These are phyloP conservation scores for Botrytis cinerea DNA, from an alignment of 2,329 filamentous ascomycete genomes.

Conservation along the genomic window DNA sequence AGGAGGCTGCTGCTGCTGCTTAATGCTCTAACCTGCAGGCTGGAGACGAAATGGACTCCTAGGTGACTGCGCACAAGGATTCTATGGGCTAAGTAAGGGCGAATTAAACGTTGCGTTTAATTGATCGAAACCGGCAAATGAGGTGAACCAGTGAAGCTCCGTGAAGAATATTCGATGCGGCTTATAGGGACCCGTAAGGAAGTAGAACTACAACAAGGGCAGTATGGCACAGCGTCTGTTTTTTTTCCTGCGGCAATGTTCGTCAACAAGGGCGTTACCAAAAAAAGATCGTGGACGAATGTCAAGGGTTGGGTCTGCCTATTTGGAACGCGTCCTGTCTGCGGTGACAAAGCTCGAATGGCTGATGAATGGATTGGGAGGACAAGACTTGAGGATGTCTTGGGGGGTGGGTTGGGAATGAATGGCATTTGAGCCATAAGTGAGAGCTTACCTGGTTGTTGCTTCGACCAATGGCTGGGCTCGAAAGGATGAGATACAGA, in stretches of 20 bases:
- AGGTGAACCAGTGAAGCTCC: constrained; percentile 21
- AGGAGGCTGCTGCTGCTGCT: constrained; percentile 27
- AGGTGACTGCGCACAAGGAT: constrained; percentile 26
- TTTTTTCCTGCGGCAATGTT: constrained; percentile 24
- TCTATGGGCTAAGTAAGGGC: constrained; percentile 23
- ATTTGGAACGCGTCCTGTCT: constrained; percentile 22
- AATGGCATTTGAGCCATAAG: neutral
- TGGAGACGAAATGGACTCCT: constrained; percentile 26
- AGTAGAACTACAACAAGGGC: constrained; percentile 22
- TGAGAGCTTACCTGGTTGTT: constrained; percentile 13
- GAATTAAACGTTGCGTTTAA: constrained; percentile 25
- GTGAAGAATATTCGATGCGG: constrained; percentile 20
- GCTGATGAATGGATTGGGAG: constrained; percentile 21
- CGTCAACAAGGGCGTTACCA: constrained; percentile 24
- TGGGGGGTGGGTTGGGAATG: neutral
- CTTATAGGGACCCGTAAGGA: constrained; percentile 23
- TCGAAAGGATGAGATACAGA: neutral
- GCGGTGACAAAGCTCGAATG: constrained; percentile 18
- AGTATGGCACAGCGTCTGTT: constrained; percentile 25
- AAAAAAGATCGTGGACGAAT: constrained; percentile 6
- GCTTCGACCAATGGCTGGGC: neutral
- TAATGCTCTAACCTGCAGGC: constrained; percentile 26
- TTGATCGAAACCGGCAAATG: constrained; percentile 24
- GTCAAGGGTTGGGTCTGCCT: constrained; percentile 22
- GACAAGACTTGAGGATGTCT: constrained; percentile 1